phyloP scores from a whole-genome alignment of 495 filamentous ascomycete species.

The Penicillium bialowiezense region DNA sequence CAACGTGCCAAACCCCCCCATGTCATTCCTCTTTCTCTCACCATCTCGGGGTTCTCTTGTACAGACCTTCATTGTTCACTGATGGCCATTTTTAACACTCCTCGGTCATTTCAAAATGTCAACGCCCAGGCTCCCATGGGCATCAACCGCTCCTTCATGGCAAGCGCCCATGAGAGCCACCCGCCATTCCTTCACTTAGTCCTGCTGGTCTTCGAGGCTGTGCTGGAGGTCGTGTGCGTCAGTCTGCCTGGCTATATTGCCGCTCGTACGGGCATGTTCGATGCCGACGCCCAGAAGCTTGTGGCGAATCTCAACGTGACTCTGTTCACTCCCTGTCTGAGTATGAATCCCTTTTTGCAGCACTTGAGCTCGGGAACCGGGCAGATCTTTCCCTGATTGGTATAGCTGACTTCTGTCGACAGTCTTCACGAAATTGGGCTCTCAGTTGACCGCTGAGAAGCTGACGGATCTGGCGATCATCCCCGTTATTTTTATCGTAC shows the following conservation, averaged over 20 bases:
- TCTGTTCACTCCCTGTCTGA: slow-evolving; percentile 94
- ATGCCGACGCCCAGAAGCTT: slow-evolving; percentile 91
- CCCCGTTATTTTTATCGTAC: slow-evolving; percentile 85
- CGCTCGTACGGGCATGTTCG: slow-evolving; percentile 85
- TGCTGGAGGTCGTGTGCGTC: slow-evolving; percentile 94
- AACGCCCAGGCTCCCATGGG: slow-evolving; percentile 37
- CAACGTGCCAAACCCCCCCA: slow-evolving; percentile 6
- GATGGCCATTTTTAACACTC: slow-evolving; percentile 57
- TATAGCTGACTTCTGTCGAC: slow-evolving; percentile 6
- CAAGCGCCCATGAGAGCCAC: slow-evolving; percentile 46
- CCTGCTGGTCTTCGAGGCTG: slow-evolving; percentile 91
- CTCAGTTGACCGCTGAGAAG: slow-evolving; percentile 87
- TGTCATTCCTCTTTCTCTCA: neutral
- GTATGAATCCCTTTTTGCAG: slow-evolving; percentile 49
- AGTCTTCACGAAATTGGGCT: slow-evolving; percentile 99
- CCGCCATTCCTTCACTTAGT: slow-evolving; percentile 71
- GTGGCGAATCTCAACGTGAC: slow-evolving; percentile 91
- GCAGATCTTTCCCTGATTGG: neutral
- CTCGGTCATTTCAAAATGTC: slow-evolving; percentile 63
- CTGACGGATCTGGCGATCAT: slow-evolving; percentile 88
- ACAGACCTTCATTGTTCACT: slow-evolving; percentile 6
- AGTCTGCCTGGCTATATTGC: slow-evolving; percentile 93
- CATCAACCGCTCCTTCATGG: slow-evolving; percentile 28
- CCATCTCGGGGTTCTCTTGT: neutral
- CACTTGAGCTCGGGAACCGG: neutral